phyloP scores from a whole-genome alignment of 202 grass and related monocot genomes.

The Digitaria exilis region DNA sequence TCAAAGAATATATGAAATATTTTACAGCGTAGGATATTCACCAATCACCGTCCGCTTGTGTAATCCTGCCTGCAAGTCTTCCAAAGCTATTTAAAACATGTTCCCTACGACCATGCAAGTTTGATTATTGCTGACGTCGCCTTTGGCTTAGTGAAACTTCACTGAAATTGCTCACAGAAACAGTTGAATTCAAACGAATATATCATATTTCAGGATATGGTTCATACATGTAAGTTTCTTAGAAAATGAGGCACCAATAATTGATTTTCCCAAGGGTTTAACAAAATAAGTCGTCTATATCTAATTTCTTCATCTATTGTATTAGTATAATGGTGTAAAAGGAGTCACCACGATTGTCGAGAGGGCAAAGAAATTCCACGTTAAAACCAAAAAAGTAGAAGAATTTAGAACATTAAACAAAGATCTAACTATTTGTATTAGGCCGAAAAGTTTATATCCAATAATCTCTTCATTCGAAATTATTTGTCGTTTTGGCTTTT shows the following conservation, averaged over 20 bases:
- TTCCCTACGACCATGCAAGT: neutral
- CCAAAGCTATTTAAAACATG: neutral
- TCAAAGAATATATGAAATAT: neutral
- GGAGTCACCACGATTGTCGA: too few relatives aligned
- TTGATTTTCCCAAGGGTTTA: neutral
- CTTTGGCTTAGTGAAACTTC: neutral
- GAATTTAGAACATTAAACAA: too few relatives aligned
- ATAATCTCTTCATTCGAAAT: too few relatives aligned
- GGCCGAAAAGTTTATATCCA: too few relatives aligned
- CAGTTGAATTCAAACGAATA: neutral
- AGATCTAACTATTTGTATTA: too few relatives aligned
- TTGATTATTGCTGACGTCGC: neutral
- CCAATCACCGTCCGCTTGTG: neutral
- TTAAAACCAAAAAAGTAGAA: too few relatives aligned
- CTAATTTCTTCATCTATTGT: too few relatives aligned
- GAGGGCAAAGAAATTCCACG: too few relatives aligned
- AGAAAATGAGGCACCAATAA: neutral
- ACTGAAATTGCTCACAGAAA: neutral
- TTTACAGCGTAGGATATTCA: neutral
- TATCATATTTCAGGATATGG: neutral
- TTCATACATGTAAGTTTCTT: neutral
- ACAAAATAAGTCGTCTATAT: neutral
- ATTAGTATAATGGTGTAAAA: too few relatives aligned
- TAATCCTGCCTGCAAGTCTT: neutral
- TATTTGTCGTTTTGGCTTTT: too few relatives aligned